phyloP scores from a whole-genome alignment of 192 early-diverging fungal species.

The Backusella morwellensis region DNA sequence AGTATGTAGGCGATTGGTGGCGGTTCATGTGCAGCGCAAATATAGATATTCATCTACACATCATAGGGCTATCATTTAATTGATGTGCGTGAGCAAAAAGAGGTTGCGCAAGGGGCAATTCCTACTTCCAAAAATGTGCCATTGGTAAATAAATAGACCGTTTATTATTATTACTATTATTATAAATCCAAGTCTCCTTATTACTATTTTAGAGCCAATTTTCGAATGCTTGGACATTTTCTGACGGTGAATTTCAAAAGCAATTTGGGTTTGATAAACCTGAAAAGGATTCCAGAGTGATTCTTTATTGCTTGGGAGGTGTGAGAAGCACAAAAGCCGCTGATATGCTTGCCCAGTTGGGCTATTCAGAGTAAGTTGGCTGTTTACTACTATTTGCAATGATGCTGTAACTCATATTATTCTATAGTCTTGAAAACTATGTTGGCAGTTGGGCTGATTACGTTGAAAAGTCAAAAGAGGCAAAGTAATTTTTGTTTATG shows the following conservation, averaged over 20 bases:
- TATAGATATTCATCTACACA: background rate
- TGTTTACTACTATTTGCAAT: background rate
- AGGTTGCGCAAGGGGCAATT: slow-evolving; percentile 59
- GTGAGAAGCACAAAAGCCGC: slow-evolving; percentile 63
- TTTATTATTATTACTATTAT: slow-evolving; percentile 20
- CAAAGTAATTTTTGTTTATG: background rate
- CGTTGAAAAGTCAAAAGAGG: slow-evolving; percentile 37
- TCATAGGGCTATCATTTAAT: slow-evolving; percentile 52
- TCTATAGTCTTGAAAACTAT: slow-evolving; percentile 42
- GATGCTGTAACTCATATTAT: background rate
- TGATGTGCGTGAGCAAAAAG: slow-evolving; percentile 67
- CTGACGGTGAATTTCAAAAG: slow-evolving; percentile 31
- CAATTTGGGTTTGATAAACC: slow-evolving; percentile 59
- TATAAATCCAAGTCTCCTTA: background rate
- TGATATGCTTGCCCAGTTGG: slow-evolving; percentile 51
- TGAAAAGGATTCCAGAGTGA: slow-evolving; percentile 38
- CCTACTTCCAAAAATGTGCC: slow-evolving; percentile 69
- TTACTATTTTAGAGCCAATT: slow-evolving; percentile 28
- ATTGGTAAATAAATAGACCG: slow-evolving; percentile 41
- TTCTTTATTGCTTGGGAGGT: slow-evolving; percentile 72
- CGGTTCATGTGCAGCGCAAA: no score
- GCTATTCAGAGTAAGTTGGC: slow-evolving; percentile 38
- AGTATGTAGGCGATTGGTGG: background rate
- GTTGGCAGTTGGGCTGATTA: slow-evolving; percentile 52
- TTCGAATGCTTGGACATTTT: slow-evolving; percentile 16